Evolutionary conservation across 2,329 filamentous ascomycete genomes (phyloP), one percentile per base, ranked within the genome.

Genomic region (Aspergillus uvarum): DNA sequence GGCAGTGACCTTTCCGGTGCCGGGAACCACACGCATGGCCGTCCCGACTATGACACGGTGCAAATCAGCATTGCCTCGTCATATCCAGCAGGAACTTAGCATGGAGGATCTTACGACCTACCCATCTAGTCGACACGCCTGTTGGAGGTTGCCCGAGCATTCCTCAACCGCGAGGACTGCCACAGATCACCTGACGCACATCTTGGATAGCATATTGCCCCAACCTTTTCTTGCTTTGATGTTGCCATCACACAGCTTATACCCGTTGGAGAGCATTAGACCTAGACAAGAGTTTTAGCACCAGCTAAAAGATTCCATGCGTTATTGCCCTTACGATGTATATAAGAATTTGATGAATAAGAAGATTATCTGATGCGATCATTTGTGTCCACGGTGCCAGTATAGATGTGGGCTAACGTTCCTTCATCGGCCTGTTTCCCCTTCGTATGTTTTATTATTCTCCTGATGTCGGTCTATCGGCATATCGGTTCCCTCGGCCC

Each of bases 1-100:
- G 53, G 42, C 53, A 55, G 38, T 53, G 51, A 53, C 51, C 26
- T 47, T 29, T 47, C 52, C 38, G 32, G 53, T 54, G 52, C 38
- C 52, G 31, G 29, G 44, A 32, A 47, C 42, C 31, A n/a, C 35
- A 53, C 42, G 51, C 51, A 55, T 55, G 53, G 24, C 47, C 26
- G 26, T 55, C 53, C 42, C 22, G n/a, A 47, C 38, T 44, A 44
- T 44, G 38, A 19, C 38, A 19, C 6, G 38, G 16, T 44, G 38
- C 38, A 8, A 5, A 44, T 44, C 16, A 8, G 38, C 38, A 44
- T 19, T 16, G 38, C 38, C 16, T 16, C 38, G 38, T 44, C 38
- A 44, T 44, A 19, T 19, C 38, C 38, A 44, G 38, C 38, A 44
- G 38, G 38, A 44, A 44, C 38, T 44, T 44, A 44, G 38, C 38